A percentile compares a stretch with the other conserved stretches of the same genome.
Evolutionary conservation across 2,329 filamentous ascomycete genomes (phyloP).

Genomic region (Tothia fuscella): DNA sequence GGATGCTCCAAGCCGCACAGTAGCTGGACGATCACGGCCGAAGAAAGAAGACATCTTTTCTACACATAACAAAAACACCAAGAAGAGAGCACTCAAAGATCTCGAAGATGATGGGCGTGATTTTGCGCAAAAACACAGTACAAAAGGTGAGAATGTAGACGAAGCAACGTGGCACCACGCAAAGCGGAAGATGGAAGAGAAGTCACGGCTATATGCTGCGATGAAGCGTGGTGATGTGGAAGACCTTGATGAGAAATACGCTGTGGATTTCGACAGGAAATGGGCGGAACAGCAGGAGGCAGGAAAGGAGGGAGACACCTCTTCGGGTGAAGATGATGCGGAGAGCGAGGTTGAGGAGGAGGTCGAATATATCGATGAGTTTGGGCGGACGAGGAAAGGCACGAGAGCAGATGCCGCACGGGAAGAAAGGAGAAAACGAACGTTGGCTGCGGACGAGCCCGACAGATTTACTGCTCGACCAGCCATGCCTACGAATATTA

Average conservation of each 20-base stretch:
- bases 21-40: constrained; percentile 40
- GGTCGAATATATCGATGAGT: constrained; percentile 87
- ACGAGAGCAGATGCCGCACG: constrained; percentile 57
- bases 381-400: constrained; percentile 67
- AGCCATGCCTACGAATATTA: constrained; percentile 54
- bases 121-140: constrained; percentile 47
- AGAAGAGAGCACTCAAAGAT: constrained; percentile 51
- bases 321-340: constrained; percentile 27
- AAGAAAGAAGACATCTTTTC: constrained; percentile 59
- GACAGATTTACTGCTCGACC: constrained; percentile 60
- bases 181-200: constrained; percentile 76
- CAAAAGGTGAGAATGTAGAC: constrained; percentile 51
- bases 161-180: constrained; percentile 49
- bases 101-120: constrained; percentile 42
- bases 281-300: constrained; percentile 61
- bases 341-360: constrained; percentile 42
- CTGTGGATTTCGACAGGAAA: constrained; percentile 93
- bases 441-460: constrained; percentile 47
- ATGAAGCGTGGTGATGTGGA: constrained; percentile 78
- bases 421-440: constrained; percentile 46
- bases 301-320: constrained; percentile 29
- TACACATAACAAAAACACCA: constrained; percentile 49
- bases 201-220: constrained; percentile 74
- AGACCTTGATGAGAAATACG: constrained; percentile 48
- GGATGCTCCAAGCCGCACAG: constrained; percentile 23